phyloP scores from a whole-genome alignment of 176 grass and related monocot species.

The Hordeum marinum region DNA sequence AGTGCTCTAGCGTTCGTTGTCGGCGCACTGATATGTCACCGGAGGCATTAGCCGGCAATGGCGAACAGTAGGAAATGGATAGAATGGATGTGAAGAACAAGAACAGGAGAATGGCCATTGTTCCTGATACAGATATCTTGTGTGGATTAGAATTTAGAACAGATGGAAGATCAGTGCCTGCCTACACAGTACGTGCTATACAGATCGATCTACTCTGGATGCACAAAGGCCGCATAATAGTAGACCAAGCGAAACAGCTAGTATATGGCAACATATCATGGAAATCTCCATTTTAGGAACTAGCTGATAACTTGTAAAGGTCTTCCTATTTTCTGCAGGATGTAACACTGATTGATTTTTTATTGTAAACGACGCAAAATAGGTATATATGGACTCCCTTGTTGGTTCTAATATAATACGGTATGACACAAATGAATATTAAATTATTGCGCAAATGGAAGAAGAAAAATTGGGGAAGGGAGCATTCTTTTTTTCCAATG shows the following conservation, averaged over 20 bases:
- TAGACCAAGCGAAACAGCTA: background rate
- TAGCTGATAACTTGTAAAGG: background rate
- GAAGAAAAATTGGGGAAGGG: too few relatives aligned
- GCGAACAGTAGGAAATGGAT: background rate
- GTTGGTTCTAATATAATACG: too few relatives aligned
- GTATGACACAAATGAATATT: too few relatives aligned
- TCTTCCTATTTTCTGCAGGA: background rate
- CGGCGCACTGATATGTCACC: background rate
- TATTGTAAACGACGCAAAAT: background rate
- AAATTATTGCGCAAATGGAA: too few relatives aligned
- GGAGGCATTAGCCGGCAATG: background rate
- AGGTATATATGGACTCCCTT: too few relatives aligned
- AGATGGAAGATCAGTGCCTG: too few relatives aligned
- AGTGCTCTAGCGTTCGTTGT: background rate
- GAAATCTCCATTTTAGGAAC: background rate
- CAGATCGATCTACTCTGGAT: background rate
- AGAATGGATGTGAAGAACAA: background rate
- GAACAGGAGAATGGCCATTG: background rate
- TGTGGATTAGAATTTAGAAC: background rate
- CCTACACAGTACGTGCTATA: background rate
- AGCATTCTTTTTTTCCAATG: too few relatives aligned
- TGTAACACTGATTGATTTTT: background rate
- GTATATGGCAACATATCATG: background rate
- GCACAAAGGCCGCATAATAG: background rate
- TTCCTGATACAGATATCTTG: background rate